Conservation (phyloP, 305 asterid genomes). For the Solanum hybrid region DNA sequence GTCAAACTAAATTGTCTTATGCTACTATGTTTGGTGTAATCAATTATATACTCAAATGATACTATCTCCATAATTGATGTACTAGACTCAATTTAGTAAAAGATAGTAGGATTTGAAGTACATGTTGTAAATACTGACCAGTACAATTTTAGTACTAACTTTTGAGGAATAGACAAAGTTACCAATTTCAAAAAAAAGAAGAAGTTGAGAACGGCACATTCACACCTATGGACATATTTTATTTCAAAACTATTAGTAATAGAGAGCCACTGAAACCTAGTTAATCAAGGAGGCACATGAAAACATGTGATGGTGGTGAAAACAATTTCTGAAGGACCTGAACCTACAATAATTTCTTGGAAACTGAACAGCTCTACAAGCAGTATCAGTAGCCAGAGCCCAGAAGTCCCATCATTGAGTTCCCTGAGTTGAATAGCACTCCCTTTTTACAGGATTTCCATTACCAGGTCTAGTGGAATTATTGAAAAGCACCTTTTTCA, state of each 20-base stretch:
- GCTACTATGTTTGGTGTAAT: background rate
- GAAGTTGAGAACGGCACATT: background rate
- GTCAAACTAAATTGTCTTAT: background rate
- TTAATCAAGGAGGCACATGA: background rate
- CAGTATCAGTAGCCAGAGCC: background rate
- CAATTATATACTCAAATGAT: background rate
- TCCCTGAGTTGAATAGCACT: background rate
- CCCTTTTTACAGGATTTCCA: background rate
- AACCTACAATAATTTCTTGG: background rate
- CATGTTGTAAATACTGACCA: no score
- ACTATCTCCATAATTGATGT: background rate
- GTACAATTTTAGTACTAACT: no score
- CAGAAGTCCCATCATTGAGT: background rate
- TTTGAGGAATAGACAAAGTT: no score
- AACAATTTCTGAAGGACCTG: background rate
- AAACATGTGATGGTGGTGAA: background rate
- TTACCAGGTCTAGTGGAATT: background rate
- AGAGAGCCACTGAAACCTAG: background rate
- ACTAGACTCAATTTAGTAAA: background rate
- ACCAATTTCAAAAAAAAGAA: background rate
- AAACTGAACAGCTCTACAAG: background rate
- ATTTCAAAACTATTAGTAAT: background rate
- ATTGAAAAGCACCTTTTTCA: background rate
- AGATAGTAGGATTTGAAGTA: background rate
- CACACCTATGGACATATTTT: background rate